phyloP scores from a whole-genome alignment of 768 basidiomycete species.

The Hericium rajendrae region DNA sequence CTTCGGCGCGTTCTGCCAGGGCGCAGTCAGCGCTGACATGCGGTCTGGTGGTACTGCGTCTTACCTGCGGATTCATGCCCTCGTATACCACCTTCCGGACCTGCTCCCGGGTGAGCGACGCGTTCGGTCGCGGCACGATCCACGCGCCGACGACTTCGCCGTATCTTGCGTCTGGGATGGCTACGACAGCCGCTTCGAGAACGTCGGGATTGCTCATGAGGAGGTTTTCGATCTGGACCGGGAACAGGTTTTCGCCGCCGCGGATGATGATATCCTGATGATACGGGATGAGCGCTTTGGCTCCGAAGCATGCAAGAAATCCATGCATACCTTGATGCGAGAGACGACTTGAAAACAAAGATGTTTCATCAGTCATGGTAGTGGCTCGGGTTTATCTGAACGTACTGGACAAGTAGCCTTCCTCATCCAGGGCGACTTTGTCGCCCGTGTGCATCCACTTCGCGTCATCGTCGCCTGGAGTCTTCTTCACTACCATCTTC shows the following conservation, averaged over 20 bases:
- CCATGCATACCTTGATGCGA: conserved; percentile 54
- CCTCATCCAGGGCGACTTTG: conserved; percentile 70
- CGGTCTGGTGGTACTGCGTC: conserved; percentile 3
- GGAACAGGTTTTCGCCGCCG: conserved; percentile 82
- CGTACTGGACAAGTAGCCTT: conserved; percentile 69
- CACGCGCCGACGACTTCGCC: conserved; percentile 80
- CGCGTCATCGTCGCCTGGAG: conserved; percentile 38
- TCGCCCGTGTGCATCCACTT: conserved; percentile 85
- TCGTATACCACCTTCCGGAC: conserved; percentile 44
- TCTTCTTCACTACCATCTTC: conserved; percentile 40
- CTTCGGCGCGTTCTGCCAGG: conserved; percentile 57
- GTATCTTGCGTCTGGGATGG: conserved; percentile 58
- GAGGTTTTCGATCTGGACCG: conserved; percentile 77
- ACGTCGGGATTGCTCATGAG: conserved; percentile 46
- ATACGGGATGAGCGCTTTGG: not conserved
- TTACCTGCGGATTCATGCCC: conserved; percentile 73
- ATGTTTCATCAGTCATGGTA: not conserved
- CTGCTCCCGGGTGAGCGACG: conserved; percentile 35
- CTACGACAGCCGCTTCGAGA: conserved; percentile 62
- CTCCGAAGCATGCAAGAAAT: not conserved
- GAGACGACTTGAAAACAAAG: conserved; percentile 51
- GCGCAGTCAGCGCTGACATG: not conserved
- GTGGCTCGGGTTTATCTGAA: not conserved
- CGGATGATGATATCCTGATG: conserved; percentile 77
- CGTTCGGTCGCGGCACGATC: conserved; percentile 37